Evolutionary conservation across 192 early-diverging fungal genomes (phyloP).

Genomic region (Haplosporangium gracile): DNA sequence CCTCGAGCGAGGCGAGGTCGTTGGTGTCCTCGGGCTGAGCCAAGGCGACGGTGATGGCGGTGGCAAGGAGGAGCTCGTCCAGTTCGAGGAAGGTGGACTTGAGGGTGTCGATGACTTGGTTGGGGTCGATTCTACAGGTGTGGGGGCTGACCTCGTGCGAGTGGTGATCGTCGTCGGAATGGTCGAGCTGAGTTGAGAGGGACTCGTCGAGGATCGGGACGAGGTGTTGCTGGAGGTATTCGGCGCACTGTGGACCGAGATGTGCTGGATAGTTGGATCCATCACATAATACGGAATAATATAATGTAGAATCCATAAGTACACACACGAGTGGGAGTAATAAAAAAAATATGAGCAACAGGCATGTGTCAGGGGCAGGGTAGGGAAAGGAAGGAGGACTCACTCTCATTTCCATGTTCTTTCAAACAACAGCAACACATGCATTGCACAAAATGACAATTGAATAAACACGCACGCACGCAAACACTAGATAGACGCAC

Average conservation of each 20-base stretch:
- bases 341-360: slow-evolving; percentile 1
- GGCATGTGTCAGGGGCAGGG: neutral
- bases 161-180: slow-evolving; percentile 36
- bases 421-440: too few relatives aligned
- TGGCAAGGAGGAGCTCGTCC: slow-evolving; percentile 45
- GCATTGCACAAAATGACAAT: too few relatives aligned
- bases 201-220: slow-evolving; percentile 51
- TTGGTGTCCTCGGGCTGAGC: slow-evolving; percentile 31
- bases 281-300: neutral
- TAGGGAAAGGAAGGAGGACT: too few relatives aligned
- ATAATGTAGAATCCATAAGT: neutral
- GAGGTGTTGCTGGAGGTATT: slow-evolving; percentile 49
- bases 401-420: too few relatives aligned
- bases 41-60: slow-evolving; percentile 44
- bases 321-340: slow-evolving; percentile 5
- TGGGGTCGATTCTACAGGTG: slow-evolving; percentile 46
- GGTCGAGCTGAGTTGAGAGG: slow-evolving; percentile 46
- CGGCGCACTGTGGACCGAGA: slow-evolving; percentile 51
- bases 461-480: too few relatives aligned
- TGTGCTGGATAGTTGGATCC: slow-evolving; percentile 20
- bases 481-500: too few relatives aligned
- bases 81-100: slow-evolving; percentile 52
- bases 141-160: slow-evolving; percentile 12
- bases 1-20: slow-evolving; percentile 11
- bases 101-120: slow-evolving; percentile 51